Conservation (phyloP, 2,329 filamentous ascomycete species). For the Diaporthe sp. region DNA sequence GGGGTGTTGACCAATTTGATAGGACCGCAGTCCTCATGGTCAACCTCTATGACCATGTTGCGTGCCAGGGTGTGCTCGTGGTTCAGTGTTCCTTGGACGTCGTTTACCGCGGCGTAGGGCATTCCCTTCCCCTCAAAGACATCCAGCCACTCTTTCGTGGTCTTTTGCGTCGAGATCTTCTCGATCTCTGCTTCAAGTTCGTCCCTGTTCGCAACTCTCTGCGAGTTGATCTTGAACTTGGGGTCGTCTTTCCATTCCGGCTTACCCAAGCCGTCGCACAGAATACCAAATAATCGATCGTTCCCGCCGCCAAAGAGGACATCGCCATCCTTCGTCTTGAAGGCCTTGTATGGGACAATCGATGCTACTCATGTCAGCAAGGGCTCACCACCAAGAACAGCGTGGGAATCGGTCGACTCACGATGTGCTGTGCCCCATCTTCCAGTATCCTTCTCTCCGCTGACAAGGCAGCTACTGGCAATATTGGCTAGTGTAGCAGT, state of each 20-base stretch:
- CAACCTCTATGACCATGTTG: conserved; percentile 89
- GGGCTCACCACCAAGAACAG: background rate
- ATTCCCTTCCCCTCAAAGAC: conserved; percentile 91
- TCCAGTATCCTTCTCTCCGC: conserved; percentile 86
- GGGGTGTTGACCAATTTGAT: conserved; percentile 95
- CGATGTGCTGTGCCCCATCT: conserved; percentile 98
- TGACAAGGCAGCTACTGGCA: conserved; percentile 90
- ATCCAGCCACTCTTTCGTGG: conserved; percentile 88
- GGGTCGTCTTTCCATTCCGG: conserved; percentile 72
- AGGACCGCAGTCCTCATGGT: conserved; percentile 85
- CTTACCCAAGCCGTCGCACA: conserved; percentile 70
- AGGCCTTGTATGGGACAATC: conserved; percentile 95
- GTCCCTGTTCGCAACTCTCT: conserved; percentile 77
- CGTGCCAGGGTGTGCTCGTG: conserved; percentile 88
- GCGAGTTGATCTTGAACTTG: conserved; percentile 71
- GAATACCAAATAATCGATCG: conserved; percentile 74
- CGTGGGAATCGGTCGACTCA: conserved; percentile 54
- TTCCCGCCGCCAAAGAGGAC: conserved; percentile 81
- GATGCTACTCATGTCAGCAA: conserved; percentile 73
- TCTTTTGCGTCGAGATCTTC: conserved; percentile 77
- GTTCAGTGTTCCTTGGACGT: conserved; percentile 85
- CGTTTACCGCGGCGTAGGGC: conserved; percentile 94
- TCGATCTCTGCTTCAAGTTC: conserved; percentile 86
- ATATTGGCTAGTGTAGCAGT: conserved; percentile 96
- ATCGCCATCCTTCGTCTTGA: conserved; percentile 78